These are phyloP conservation scores for Saturnispora galanensis DNA, from an alignment of 805 yeast species.

Conservation along the genomic window DNA sequence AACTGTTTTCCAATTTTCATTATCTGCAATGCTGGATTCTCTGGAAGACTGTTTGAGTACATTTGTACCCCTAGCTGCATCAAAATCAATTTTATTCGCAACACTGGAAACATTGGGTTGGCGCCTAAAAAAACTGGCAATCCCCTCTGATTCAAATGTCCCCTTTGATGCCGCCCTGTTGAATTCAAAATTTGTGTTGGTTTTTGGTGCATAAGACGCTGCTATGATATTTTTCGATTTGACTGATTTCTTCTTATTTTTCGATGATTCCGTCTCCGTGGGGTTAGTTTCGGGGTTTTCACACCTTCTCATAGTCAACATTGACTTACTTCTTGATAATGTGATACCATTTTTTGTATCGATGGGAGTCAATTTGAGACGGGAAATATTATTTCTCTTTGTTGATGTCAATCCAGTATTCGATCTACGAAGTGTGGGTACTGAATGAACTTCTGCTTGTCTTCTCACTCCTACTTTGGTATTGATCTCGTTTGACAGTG, in stretches of 20 bases:
- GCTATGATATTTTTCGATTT: slow-evolving; percentile 2
- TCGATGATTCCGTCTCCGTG: not conserved
- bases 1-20: slow-evolving; percentile 7
- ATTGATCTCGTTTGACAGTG: no score
- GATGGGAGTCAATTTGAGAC: not conserved
- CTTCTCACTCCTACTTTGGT: not conserved
- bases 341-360: not conserved
- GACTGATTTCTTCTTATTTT: not conserved
- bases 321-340: slow-evolving; percentile 1
- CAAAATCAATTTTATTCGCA: slow-evolving; percentile 2
- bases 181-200: slow-evolving; percentile 14
- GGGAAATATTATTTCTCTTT: not conserved
- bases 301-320: not conserved
- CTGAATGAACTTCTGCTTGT: not conserved
- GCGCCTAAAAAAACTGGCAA: not conserved
- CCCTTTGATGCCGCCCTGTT: slow-evolving; percentile 18
- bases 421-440: not conserved
- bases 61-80: slow-evolving; percentile 8
- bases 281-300: not conserved
- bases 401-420: not conserved
- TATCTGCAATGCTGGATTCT: not conserved
- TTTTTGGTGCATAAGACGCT: slow-evolving; percentile 9
- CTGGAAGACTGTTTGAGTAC: not conserved
- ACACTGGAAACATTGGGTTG: not conserved
- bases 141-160: slow-evolving; percentile 22